Base-by-base conservation (phyloP, 2,329 filamentous ascomycete species). In the Alternaria incomplexa region DNA sequence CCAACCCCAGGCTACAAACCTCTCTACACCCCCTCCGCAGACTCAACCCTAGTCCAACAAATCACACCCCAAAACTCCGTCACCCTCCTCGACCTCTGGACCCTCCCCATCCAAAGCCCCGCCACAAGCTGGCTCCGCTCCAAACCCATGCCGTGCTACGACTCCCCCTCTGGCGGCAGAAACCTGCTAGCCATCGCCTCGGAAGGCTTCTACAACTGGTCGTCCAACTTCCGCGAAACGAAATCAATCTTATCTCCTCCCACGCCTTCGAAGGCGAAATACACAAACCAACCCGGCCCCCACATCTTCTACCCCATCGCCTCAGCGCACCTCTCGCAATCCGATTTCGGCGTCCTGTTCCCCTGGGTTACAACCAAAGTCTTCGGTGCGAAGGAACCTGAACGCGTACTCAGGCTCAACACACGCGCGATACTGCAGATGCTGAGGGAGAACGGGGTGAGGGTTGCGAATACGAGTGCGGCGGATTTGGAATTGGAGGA, bases 391-490 rank as follows among this genome's bases (percentile, higher is more conserved):
- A 81, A 97, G 82, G 76, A 93, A 81, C 75, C 96, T 81, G 74
- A 97, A 82, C 53, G 93, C 90, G 75, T 97, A 88, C 80, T 97
- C 86, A 74, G 96, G 81, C 83, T 99, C 88, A 81, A 98, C 89
- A 44, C 93, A 87, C 64, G 97, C 80, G 65, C 97, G 85, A 72
- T 97, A 79, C 80, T 97, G 89, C 73, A 98, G 83, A 66, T 92
- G 85, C 78, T 92, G 44, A 72, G 83, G n/a, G 78, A 84, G 30
- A 71, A 70, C 12, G 79, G 80, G 0, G 70, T 80, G 2, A 78
- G 83, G 62, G 78, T 85, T 4, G 81, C 81, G 12, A 67, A 73
- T n/a, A 81, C 79, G 4, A 81, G 79, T 36, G 71, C 71, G 5
- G 61, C 72, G 17, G 83, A 84, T 61, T 54, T 76, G 36, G 83